Base-by-base conservation (phyloP, 345 rosid genomes). In the Eucalyptus pauciflora region DNA sequence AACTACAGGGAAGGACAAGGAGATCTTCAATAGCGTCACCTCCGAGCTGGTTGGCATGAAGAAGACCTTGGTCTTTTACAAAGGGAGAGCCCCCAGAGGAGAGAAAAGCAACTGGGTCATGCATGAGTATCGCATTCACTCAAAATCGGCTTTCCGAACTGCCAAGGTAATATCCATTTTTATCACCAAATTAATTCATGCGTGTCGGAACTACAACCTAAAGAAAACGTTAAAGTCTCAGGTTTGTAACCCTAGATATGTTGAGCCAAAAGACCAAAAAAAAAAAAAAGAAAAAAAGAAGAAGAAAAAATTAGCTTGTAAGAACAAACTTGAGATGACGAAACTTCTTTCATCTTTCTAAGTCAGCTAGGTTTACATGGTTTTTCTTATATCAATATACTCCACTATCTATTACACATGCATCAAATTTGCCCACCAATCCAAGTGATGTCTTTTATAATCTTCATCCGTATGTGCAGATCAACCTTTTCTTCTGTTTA, bases 71-170 rank as follows among this genome's bases (percentile, higher is more conserved):
- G 99, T 98, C 48, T 98, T 98, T 91, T 98, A 98, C 37, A 93
- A 94, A 96, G 99, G 99, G 87, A 93, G 99, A 91, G 98, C 99
- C 87, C 99, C 99, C 1, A 92, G 99, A 88, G 99, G 99, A 56
- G 98, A 97, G 92, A 98, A 98, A 91, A 93, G 96, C 89, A 96
- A 96, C 88, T 98, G 99, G 99, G 99, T 98, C 90, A 97, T 98
- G 98, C 99, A 98, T 90, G 99, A 98, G 88, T 98, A 98, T 92
- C 99, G 99, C 50, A 91, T 96, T 88, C 97, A 98, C 92, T 94
- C 98, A 51, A 97, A 98, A 90, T 91, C 99, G 33, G 93, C 94
- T 56, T 95, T 95, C 69, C 92, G 98, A 92, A 91, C 97, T 71
- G 58, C 95, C 89, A 97, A 97, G 98, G 99, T 98, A 69, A 12